Conservation (phyloP, 257 asterid genomes). For the Pogostemon cablin region DNA sequence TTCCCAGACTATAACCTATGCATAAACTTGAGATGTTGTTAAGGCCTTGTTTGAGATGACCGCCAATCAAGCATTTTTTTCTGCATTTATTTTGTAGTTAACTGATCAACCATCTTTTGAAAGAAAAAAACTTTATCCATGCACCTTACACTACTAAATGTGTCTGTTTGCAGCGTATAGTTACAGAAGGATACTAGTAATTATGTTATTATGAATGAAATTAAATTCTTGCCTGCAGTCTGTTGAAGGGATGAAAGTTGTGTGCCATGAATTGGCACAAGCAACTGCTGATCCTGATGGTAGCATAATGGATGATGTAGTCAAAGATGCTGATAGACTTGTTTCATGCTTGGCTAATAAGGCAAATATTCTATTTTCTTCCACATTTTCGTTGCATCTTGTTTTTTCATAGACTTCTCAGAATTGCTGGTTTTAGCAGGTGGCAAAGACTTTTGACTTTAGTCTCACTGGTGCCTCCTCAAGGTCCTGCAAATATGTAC, state of each 20-base stretch:
- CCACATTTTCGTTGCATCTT: constrained; percentile 8
- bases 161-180: background rate
- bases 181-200: background rate
- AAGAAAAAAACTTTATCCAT: background rate
- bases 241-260: constrained; percentile 99
- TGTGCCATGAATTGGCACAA: constrained; percentile 89
- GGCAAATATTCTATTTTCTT: constrained; percentile 43
- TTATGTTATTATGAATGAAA: constrained; percentile 17
- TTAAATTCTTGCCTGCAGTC: constrained; percentile 60
- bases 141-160: constrained; percentile 13
- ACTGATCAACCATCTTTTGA: background rate
- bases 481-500: constrained; percentile 98
- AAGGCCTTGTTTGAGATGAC: background rate
- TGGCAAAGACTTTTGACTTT: constrained; percentile 92
- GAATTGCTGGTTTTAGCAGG: constrained; percentile 52
- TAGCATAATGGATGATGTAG: constrained; percentile 69
- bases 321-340: constrained; percentile 94
- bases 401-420: constrained; percentile 25
- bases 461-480: constrained; percentile 96
- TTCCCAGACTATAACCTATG: background rate
- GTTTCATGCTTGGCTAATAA: constrained; percentile 96
- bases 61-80: background rate
- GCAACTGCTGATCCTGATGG: constrained; percentile 94
- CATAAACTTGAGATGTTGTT: background rate
- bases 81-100: background rate